Percentiles rank a stretch among this genome's conserved stretches.
phyloP scores from a whole-genome alignment of 331 rosid species.

The Pyrus hybrid region DNA sequence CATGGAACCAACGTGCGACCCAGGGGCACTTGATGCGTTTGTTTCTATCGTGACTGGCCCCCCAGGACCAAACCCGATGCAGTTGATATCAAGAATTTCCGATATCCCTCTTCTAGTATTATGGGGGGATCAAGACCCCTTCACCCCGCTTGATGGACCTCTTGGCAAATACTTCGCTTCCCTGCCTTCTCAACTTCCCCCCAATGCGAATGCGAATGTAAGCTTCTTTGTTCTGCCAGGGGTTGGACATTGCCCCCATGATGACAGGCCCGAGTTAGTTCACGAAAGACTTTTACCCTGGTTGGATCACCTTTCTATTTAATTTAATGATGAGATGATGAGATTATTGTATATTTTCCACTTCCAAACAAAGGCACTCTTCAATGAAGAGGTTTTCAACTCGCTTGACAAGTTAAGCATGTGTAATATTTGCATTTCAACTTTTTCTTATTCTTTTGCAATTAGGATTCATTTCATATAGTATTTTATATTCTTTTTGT shows the following conservation, averaged over 20 bases:
- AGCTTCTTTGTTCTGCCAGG: slow-evolving; percentile 59
- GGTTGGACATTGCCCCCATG: slow-evolving; percentile 95
- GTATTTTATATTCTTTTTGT: too few relatives aligned
- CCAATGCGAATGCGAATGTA: slow-evolving; percentile 20
- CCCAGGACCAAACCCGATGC: slow-evolving; percentile 80
- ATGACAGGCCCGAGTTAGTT: slow-evolving; percentile 74
- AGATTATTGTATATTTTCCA: too few relatives aligned
- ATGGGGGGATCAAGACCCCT: slow-evolving; percentile 91
- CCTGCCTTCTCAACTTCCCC: slow-evolving; percentile 37
- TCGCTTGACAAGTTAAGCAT: too few relatives aligned
- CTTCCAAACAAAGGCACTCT: too few relatives aligned
- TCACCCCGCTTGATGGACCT: slow-evolving; percentile 96
- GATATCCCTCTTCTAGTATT: slow-evolving; percentile 56
- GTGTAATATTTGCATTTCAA: too few relatives aligned
- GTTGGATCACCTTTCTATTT: slow-evolving; percentile 53
- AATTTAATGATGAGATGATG: too few relatives aligned
- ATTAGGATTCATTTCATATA: too few relatives aligned
- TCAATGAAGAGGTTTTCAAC: too few relatives aligned
- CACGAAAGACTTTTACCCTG: slow-evolving; percentile 79
- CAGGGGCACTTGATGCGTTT: slow-evolving; percentile 84
- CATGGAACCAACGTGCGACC: slow-evolving; percentile 55
- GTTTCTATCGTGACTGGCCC: slow-evolving; percentile 85
- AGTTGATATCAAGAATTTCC: slow-evolving; percentile 53
- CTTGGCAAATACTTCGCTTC: slow-evolving; percentile 73
- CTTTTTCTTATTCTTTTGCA: too few relatives aligned